Evolutionary conservation across 495 filamentous ascomycete genomes (phyloP), one percentile per base, ranked within the genome.

Genomic region (Hypoxylon trugodes): DNA sequence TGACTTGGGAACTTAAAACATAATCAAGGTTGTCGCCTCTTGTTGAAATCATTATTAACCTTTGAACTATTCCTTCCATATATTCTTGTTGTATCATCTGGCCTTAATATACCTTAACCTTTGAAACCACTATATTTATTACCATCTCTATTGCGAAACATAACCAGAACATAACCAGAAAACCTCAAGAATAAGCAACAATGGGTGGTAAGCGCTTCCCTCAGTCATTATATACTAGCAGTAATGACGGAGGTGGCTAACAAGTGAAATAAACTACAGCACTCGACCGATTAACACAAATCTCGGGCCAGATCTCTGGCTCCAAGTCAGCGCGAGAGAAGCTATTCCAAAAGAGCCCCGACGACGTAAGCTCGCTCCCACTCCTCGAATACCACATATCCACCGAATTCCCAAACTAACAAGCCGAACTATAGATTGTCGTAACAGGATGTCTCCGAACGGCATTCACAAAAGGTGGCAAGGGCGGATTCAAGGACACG

Each of bases 401-500:
- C 22, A 22, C 7, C 9, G 19, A 22, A 4, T n/a, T 38, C 1
- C 40, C 18, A 49, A 61, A 40, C 52, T 65, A 49, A 69, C 40
- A 51, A 35, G 8, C 52, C n/a, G 48, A 40, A 25, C 37, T 46
- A 42, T 70, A 89, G 87, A 86, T 98, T 70, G 95, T 98, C 59
- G 85, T 98, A 54, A 97, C 95, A 64, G 90, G 89, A 69, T 92
- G 91, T 63, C 90, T 97, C 70, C 93, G 95, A 51, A 96, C 92
- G 13, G 85, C 95, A 55, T 87, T 97, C 72, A 96, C 91, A 49
- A 96, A 91, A 79, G 95, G 92, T 68, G 92, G 93, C 65, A 92
- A 92, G 78, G 95, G 95, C 68, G 86, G 83, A 25, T 95, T 98
- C 83, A 98, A 98, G 84, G 96, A 98, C 77, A 97, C 94, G 12